Evolutionary conservation across 345 rosid species (phyloP), one percentile per base, ranked within the genome.

Genomic region (Ricinus communis): DNA sequence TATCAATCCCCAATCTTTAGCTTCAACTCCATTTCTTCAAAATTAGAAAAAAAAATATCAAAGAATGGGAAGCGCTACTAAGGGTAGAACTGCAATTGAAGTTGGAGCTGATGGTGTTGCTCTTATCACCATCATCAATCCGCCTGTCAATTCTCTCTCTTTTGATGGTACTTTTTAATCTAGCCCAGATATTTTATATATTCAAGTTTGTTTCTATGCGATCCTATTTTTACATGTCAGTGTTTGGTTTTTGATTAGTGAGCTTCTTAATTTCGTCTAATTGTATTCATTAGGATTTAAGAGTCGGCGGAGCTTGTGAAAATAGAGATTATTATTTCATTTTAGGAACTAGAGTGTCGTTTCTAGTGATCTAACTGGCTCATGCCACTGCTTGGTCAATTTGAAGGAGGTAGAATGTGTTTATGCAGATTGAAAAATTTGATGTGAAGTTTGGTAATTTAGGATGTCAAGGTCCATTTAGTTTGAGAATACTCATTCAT

Each of bases 81-180:
- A 81, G 64, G 90, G 97, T 66, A 87, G 77, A 81, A 86, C 97
- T 25, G 73, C 73, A 45, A 60, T 94, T 68, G 91, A 94, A 55
- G 97, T 94, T 7, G 97, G 97, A 60, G 80, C 81, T 75, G 95
- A 90, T 77, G 96, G 96, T 38, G 96, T 94, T 66, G 98, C 98
- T 69, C 59, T 94, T 77, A 84, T 94, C 70, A 91, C 97, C 46
- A 75, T 94, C 85, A 74, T 90, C 82, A 83, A 91, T 47, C 97
- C 96, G 76, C 96, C 98, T 8, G 94, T 94, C 76, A 94, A 94
- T 81, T 83, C 98, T 53, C 97, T 94, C 36, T 88, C 96, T 2
- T 77, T 79, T 8, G 95, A 94, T 72, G 93, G 98, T 93, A 83
- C 31, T 14, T 28, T 41, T 50, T 41, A 14, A 13, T 54, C 30